Conservation (phyloP, 2,329 filamentous ascomycete species). For the Sarocladium kiliense region DNA sequence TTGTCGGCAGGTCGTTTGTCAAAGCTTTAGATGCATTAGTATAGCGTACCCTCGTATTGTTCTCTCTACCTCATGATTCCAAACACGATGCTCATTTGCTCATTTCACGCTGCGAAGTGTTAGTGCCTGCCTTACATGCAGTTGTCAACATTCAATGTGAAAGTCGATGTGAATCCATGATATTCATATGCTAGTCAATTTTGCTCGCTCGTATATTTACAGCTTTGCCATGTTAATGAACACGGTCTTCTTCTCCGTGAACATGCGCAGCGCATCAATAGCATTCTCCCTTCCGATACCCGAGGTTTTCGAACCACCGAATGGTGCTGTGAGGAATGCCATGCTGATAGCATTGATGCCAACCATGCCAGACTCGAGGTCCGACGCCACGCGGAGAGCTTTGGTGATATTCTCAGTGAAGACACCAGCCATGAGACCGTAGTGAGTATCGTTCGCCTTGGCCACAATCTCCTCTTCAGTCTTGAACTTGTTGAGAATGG, state of each 20-base stretch:
- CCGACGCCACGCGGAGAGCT: slow-evolving; percentile 48
- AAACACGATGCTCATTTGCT: no score
- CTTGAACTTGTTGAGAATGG: slow-evolving; percentile 49
- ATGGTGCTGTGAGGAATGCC: slow-evolving; percentile 35
- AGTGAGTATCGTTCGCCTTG: slow-evolving; percentile 51
- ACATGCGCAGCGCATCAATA: slow-evolving; percentile 39
- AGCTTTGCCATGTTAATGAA: slow-evolving; percentile 33
- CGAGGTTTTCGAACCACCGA: slow-evolving; percentile 45
- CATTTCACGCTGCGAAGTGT: no score
- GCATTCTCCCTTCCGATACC: slow-evolving; percentile 45
- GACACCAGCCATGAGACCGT: slow-evolving; percentile 38
- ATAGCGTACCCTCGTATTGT: background rate
- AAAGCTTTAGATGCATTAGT: slow-evolving; percentile 15
- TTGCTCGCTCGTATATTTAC: slow-evolving; percentile 2
- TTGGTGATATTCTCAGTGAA: slow-evolving; percentile 61
- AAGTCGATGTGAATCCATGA: no score
- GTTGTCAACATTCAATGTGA: no score
- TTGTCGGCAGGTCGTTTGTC: slow-evolving; percentile 22
- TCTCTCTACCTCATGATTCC: no score
- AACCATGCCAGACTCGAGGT: slow-evolving; percentile 64
- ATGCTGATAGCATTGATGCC: slow-evolving; percentile 54
- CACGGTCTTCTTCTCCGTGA: slow-evolving; percentile 45
- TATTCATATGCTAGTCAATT: background rate
- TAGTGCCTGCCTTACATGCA: no score
- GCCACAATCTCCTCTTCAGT: slow-evolving; percentile 49